These are phyloP conservation scores for Akanthomyces uredinophilus DNA, from an alignment of 2,329 filamentous ascomycete species.

Conservation along the genomic window DNA sequence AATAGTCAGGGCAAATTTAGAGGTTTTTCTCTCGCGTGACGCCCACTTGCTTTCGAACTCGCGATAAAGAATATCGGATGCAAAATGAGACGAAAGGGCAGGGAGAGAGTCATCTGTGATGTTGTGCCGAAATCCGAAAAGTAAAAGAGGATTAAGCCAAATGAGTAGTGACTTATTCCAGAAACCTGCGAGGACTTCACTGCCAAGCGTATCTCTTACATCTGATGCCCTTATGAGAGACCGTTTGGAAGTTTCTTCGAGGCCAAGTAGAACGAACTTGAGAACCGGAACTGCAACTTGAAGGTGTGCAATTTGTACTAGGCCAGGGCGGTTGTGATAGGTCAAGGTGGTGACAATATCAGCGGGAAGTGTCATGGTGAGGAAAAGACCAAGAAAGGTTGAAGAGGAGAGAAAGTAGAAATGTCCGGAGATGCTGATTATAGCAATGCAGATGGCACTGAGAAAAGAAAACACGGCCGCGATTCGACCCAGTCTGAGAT, in stretches of 20 bases:
- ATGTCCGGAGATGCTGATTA: constrained; percentile 30
- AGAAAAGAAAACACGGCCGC: constrained; percentile 24
- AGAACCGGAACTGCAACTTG: constrained; percentile 22
- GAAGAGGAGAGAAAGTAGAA: constrained; percentile 27
- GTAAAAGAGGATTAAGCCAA: neutral
- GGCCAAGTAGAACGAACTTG: constrained; percentile 25
- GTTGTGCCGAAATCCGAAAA: neutral
- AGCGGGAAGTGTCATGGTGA: constrained; percentile 28
- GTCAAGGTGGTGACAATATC: constrained; percentile 30
- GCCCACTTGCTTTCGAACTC: neutral
- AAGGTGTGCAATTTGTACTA: constrained; percentile 22
- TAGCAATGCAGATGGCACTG: constrained; percentile 23
- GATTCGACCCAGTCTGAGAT: constrained; percentile 21
- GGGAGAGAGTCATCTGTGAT: neutral
- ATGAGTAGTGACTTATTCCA: constrained; percentile 12
- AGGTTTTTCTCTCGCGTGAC: neutral
- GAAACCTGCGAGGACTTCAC: constrained; percentile 19
- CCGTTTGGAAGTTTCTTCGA: constrained; percentile 29
- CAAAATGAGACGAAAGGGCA: neutral
- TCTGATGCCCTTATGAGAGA: neutral
- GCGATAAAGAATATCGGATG: neutral
- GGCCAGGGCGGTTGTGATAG: constrained; percentile 25
- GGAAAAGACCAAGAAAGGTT: constrained; percentile 26
- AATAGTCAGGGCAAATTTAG: neutral
- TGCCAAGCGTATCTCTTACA: constrained; percentile 14